These are phyloP conservation scores for Colletotrichum acutatum DNA, from an alignment of 2,329 filamentous ascomycete species.

Conservation along the genomic window DNA sequence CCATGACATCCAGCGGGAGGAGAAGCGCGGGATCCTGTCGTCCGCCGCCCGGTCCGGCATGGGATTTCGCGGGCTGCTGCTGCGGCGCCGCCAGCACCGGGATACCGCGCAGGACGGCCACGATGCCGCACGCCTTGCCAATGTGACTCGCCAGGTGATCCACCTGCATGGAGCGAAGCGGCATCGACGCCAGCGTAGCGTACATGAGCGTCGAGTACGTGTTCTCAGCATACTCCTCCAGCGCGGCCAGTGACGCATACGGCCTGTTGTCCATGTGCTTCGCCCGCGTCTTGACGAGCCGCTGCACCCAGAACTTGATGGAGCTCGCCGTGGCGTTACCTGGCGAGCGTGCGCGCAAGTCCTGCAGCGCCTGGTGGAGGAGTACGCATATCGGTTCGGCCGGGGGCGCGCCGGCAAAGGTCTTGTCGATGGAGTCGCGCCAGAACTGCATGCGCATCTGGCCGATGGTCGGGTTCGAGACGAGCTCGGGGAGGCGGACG, in stretches of 20 bases:
- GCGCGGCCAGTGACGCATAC: constrained; percentile 75
- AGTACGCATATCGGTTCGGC: constrained; percentile 92
- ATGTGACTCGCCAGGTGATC: constrained; percentile 96
- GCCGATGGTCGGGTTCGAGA: constrained; percentile 88
- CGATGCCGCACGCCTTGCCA: constrained; percentile 92
- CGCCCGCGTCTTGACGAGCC: constrained; percentile 84
- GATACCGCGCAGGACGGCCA: constrained; percentile 85
- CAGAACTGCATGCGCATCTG: constrained; percentile 95
- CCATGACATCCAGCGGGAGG: constrained; percentile 91
- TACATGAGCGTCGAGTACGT: constrained; percentile 96
- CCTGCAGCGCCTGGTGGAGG: constrained; percentile 76
- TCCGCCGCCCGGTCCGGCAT: constrained; percentile 44
- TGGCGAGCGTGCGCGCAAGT: constrained; percentile 59
- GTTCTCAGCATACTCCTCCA: constrained; percentile 93
- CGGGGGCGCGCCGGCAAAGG: constrained; percentile 81
- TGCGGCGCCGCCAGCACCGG: constrained; percentile 87
- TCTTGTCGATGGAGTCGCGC: constrained; percentile 83
- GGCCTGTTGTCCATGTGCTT: constrained; percentile 86
- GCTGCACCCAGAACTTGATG: constrained; percentile 78
- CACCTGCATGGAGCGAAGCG: constrained; percentile 82
- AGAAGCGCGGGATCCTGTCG: constrained; percentile 68
- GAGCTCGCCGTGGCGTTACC: constrained; percentile 53
- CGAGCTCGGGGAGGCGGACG: constrained; percentile 87
- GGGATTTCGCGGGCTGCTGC: constrained; percentile 59
- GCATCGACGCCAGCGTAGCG: constrained; percentile 81